These are phyloP conservation scores for Canavalia gladiata DNA, from an alignment of 306 rosid genomes.

Conservation along the genomic window DNA sequence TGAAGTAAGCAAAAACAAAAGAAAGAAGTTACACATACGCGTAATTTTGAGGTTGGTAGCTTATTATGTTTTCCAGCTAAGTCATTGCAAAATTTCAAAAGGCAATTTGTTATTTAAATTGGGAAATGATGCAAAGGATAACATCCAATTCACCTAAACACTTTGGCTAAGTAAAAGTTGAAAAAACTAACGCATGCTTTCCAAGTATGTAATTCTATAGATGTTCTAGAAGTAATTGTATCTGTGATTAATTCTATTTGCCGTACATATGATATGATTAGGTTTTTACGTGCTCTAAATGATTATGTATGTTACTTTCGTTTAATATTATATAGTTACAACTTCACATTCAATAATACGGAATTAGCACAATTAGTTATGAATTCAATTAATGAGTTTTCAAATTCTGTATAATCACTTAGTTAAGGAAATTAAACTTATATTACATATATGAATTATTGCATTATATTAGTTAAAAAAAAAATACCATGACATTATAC, in stretches of 20 bases:
- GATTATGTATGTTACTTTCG: background rate
- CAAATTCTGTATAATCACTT: background rate
- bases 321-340: background rate
- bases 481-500: too few species aligned
- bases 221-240: slow-evolving; percentile 2
- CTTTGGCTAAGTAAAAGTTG: slow-evolving; percentile 13
- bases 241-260: background rate
- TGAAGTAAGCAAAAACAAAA: background rate
- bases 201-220: background rate
- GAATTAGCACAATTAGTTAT: background rate
- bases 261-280: background rate
- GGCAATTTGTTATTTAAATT: slow-evolving; percentile 14
- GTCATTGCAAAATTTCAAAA: slow-evolving; percentile 21
- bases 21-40: slow-evolving; percentile 6
- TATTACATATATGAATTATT: background rate
- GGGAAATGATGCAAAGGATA: slow-evolving; percentile 21
- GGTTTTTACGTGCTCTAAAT: background rate
- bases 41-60: slow-evolving; percentile 31
- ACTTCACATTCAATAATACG: background rate
- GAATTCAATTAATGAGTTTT: background rate
- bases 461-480: background rate
- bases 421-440: too few species aligned
- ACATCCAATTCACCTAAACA: slow-evolving; percentile 26
- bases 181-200: background rate
- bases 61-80: slow-evolving; percentile 43